Base-by-base conservation (phyloP, 163 green algal species). In the Scenedesmus sp. region DNA sequence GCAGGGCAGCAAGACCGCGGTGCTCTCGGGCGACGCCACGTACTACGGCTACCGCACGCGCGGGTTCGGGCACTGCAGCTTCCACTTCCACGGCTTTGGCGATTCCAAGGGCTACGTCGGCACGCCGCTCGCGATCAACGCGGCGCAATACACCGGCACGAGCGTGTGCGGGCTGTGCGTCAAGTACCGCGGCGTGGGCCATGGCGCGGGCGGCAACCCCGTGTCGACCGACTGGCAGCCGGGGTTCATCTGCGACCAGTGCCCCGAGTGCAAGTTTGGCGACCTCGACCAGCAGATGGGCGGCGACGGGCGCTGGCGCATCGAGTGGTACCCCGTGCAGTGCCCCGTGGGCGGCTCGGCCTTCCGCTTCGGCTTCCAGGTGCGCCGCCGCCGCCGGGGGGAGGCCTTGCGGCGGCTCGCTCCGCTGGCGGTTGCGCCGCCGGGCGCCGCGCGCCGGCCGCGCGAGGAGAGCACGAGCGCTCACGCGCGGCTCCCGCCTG, bases 241-340 rank as follows among this genome's bases (percentile, higher is more conserved):
- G 10, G 74, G 74, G 2, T 81, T 81, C 62, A 81, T 81, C 62
- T 81, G 62, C 26, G 74, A 81, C 39, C 34, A 72, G 44, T 81
- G 74, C 48, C 74, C 74, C n/a, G 74, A 81, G 42, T 81, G 74
- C 50, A 57, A 31, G 13, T 74, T 69, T 53, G 74, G 74, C 9
- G 60, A 74, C 28, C 36, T 81, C 6, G 74, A 81, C n/a, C 60
- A 60, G 62, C 74, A 81, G 62, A 81, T 53, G 74, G 45, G 45
- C 11, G 74, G 74, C 6, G 74, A 81, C 50, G 74, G 74, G 33
- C 24, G 70, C 0, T 70, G 39, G 39, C n/a, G 51, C 51, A 33
- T 75, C 15, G 65, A 75, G 33, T 77, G 74, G 74, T 72, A 75
- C 28, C 60, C 74, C 3, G 51, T 81, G 74, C 74, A 81, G 62